Conservation (phyloP, 805 yeast species). For the Cyberlindnera euphorbiae region DNA sequence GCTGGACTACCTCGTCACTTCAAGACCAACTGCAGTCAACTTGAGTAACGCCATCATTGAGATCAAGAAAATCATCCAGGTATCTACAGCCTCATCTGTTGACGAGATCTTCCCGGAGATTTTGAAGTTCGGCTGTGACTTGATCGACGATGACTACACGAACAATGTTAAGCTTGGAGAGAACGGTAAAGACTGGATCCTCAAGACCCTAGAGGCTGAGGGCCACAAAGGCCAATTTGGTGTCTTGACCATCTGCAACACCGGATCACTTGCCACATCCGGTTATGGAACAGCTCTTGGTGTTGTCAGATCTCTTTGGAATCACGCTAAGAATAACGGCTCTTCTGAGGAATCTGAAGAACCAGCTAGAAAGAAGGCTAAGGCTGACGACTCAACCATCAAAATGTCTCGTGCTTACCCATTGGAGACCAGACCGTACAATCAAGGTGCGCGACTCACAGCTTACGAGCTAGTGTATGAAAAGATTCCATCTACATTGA, state of each 20-base stretch:
- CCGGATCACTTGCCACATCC: conserved; percentile 95
- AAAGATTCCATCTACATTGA: conserved; percentile 77
- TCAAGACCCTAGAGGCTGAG: conserved; percentile 38
- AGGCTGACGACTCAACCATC: conserved; percentile 28
- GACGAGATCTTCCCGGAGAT: conserved; percentile 31
- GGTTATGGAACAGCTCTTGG: conserved; percentile 98
- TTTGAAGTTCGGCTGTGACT: conserved; percentile 41
- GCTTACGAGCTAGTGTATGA: conserved; percentile 88
- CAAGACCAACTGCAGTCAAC: conserved; percentile 96
- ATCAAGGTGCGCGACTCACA: conserved; percentile 92
- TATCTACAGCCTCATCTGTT: conserved; percentile 24
- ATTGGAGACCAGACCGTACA: conserved; percentile 92
- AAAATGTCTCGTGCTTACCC: conserved; percentile 73
- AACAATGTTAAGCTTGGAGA: conserved; percentile 77
- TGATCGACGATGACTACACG: conserved; percentile 72
- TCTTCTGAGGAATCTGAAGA: conserved; percentile 18
- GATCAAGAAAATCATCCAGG: conserved; percentile 29
- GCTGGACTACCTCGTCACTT: conserved; percentile 61
- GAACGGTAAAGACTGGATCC: conserved; percentile 72
- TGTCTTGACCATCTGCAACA: conserved; percentile 88
- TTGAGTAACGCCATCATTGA: conserved; percentile 60
- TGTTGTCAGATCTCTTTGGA: conserved; percentile 70
- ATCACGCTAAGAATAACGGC: conserved; percentile 28
- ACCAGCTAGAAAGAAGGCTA: conserved; percentile 24
- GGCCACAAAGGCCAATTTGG: conserved; percentile 63